These are phyloP conservation scores for Exophiala sp. DNA, from an alignment of 2,329 filamentous ascomycete species.

Conservation along the genomic window DNA sequence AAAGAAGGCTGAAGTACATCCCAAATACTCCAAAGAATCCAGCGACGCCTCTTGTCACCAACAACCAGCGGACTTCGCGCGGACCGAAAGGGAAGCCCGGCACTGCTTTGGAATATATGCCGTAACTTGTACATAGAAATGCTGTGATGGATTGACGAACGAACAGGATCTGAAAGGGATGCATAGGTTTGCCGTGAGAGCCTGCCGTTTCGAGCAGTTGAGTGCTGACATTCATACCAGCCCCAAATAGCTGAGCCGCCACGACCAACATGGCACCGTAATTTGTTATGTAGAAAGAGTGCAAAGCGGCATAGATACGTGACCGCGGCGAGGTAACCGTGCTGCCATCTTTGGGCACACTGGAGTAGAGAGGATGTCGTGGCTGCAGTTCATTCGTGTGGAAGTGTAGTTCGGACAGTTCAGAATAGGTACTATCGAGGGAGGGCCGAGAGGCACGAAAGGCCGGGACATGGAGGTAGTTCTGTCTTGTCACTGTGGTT, in stretches of 20 bases:
- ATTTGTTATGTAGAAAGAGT: constrained; percentile 57
- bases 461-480: constrained; percentile 19
- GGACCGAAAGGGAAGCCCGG: constrained; percentile 66
- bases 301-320: constrained; percentile 31
- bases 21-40: constrained; percentile 77
- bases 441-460: constrained; percentile 16
- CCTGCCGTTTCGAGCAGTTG: constrained; percentile 65
- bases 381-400: constrained; percentile 22
- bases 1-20: constrained; percentile 68
- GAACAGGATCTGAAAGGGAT: constrained; percentile 81
- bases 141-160: constrained; percentile 70
- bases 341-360: constrained; percentile 15
- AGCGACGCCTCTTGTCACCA: constrained; percentile 61
- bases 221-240: constrained; percentile 77
- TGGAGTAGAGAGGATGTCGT: constrained; percentile 18
- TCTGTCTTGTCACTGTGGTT: neutral
- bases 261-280: constrained; percentile 69
- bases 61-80: constrained; percentile 59
- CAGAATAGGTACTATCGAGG: constrained; percentile 26
- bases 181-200: constrained; percentile 62
- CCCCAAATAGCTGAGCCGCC: constrained; percentile 71
- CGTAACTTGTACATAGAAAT: constrained; percentile 61
- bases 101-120: constrained; percentile 59
- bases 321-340: constrained; percentile 12
- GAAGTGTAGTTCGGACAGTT: constrained; percentile 29